phyloP scores from a whole-genome alignment of 129 eudicot genomes.

The Pittosporum tobira region DNA sequence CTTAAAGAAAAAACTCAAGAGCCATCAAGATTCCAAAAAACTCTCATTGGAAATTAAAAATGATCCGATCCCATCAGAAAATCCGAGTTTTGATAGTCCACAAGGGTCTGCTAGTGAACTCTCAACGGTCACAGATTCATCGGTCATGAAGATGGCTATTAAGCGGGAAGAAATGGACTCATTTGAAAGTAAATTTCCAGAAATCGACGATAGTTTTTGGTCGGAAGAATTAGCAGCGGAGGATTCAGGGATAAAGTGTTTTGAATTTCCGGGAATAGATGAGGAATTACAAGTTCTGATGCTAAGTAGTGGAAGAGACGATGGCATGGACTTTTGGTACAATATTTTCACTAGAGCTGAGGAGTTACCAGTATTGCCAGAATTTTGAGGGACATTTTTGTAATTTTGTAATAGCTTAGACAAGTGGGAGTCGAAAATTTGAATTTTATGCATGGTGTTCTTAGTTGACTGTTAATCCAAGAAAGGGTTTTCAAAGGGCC shows the following conservation, averaged over 20 bases:
- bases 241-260: background rate
- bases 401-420: background rate
- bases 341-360: conserved; percentile 31
- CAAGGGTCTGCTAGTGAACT: conserved; percentile 30
- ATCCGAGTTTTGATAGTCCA: conserved; percentile 10
- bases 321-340: conserved; percentile 50
- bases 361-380: conserved; percentile 38
- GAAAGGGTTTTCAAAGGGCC: background rate
- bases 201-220: conserved; percentile 44
- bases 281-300: background rate
- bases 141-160: background rate
- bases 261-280: background rate
- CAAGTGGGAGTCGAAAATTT: background rate
- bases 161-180: conserved; percentile 16
- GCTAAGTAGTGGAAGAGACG: conserved; percentile 15
- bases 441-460: background rate
- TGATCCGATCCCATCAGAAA: background rate
- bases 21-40: conserved; percentile 18
- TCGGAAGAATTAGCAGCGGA: conserved; percentile 18
- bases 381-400: conserved; percentile 14
- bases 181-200: conserved; percentile 20
- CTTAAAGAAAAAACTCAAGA: conserved; percentile 17
- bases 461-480: background rate
- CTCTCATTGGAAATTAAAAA: background rate
- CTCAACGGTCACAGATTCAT: conserved; percentile 33